phyloP scores from a whole-genome alignment of 2,329 filamentous ascomycete species.

The Ceratocystis variospora region DNA sequence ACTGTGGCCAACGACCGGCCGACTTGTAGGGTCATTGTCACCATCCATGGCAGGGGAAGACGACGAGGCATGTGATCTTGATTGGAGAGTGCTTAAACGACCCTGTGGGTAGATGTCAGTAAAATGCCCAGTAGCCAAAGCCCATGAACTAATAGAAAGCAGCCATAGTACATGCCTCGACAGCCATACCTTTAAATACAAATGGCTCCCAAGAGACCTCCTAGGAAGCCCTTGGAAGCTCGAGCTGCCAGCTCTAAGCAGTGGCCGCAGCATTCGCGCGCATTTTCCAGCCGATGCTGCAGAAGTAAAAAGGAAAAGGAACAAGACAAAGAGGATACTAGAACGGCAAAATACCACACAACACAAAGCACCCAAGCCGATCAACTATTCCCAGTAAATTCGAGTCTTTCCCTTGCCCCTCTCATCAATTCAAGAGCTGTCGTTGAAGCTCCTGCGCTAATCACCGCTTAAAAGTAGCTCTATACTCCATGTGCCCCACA shows the following conservation, averaged over 20 bases:
- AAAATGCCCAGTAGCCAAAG: not conserved
- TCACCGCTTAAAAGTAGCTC: not conserved
- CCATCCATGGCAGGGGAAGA: not conserved
- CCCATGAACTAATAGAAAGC: not conserved
- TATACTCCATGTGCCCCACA: constrained; percentile 5
- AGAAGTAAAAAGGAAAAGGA: not conserved
- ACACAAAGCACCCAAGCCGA: not conserved
- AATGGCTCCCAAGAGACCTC: not conserved
- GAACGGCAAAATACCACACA: not conserved
- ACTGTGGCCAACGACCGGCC: not conserved
- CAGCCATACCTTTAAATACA: not conserved
- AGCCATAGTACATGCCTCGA: too few relatives aligned
- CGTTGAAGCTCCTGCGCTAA: constrained; percentile 2
- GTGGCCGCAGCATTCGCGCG: constrained; percentile 12
- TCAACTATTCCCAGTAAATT: not conserved
- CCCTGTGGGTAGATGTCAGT: not conserved
- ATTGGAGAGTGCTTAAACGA: not conserved
- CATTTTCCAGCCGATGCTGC: constrained; percentile 14
- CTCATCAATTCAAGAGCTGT: constrained; percentile 1
- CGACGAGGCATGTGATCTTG: not conserved
- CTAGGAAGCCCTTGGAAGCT: not conserved
- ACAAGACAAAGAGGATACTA: not conserved
- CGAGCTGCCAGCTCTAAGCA: constrained; percentile 14
- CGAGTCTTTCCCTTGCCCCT: not conserved
- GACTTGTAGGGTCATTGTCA: not conserved